Evolutionary conservation across 768 basidiomycete genomes (phyloP).

Genomic region (Suillus decipiens): DNA sequence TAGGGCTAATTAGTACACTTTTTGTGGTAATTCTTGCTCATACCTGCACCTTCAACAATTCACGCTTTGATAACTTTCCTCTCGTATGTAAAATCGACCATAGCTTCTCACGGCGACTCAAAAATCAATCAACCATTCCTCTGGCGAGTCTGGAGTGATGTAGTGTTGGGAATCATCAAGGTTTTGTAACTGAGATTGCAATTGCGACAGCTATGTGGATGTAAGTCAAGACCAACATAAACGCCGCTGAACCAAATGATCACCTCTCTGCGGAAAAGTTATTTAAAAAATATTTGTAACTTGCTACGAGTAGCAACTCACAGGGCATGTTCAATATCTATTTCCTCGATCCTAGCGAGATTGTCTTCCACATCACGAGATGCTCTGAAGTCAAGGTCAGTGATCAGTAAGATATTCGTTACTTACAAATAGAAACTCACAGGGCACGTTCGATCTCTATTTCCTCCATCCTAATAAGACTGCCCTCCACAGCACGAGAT

Average conservation of each 20-base stretch:
- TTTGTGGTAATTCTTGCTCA: too few species aligned
- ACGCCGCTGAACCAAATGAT: not conserved
- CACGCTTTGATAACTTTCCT: too few species aligned
- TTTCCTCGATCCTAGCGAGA: constrained; percentile 31
- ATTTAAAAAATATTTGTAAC: constrained; percentile 1
- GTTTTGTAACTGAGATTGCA: constrained; percentile 38
- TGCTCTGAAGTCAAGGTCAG: constrained; percentile 13
- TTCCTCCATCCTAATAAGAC: constrained; percentile 17
- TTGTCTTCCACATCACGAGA: too few species aligned
- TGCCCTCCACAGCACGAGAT: constrained; percentile 37
- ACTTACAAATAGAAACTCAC: too few species aligned
- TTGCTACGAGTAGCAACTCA: constrained; percentile 16
- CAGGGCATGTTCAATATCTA: constrained; percentile 31
- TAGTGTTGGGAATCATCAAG: constrained; percentile 35
- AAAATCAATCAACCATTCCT: too few species aligned
- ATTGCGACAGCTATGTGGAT: constrained; percentile 31
- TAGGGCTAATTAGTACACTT: too few species aligned
- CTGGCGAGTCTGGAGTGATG: constrained; percentile 20
- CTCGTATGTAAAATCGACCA: too few species aligned
- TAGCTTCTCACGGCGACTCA: too few species aligned
- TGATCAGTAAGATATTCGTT: constrained; percentile 16
- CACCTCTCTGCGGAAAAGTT: constrained; percentile 8
- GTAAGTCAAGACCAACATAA: constrained; percentile 17
- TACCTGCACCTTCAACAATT: too few species aligned
- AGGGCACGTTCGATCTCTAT: too few species aligned